Base-by-base conservation (phyloP, 1,284 basidiomycete genomes). In the Termitomyces sp. region DNA sequence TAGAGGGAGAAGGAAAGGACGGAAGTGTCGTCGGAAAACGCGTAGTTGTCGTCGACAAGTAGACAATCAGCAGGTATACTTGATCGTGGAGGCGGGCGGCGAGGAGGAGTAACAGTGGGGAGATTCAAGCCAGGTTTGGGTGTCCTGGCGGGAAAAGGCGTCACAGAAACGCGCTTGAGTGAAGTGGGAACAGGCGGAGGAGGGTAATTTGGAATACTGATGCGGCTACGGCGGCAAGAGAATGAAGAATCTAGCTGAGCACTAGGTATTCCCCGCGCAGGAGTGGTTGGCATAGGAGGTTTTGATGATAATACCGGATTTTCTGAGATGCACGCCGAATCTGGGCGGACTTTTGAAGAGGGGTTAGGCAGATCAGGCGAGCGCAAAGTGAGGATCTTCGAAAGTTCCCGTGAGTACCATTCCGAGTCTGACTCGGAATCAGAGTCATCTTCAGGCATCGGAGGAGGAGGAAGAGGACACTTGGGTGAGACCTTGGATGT, bases 351-450 rank as follows among this genome's bases (percentile, higher is more conserved):
- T 47, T 67, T 65, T 13, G 53, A 55, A 4, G 64, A 54, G 53
- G 65, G 61, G 9, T 62, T 59, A 7, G 63, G 56, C 3, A 64
- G 65, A 9, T 62, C 26, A 19, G 66, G 62, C n/a, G 70, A 70
- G 43, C 57, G 55, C 8, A 75, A 52, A 17, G 68, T 67, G 19
- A 75, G 53, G 34, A 71, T 64, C 34, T 72, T 65, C 1, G 71
- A 71, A 43, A 77, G 66, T 62, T 77, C 71, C 13, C 67, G 64
- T 4, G 63, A 61, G 63, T 75, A 77, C 71, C 71, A 77, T 50
- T 75, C 75, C 2, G 68, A 72, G 50, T 74, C 73, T 0, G 71
- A 73, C 15, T 72, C 69, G 19, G 60, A 62, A 36, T 70, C 68
- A 8, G 64, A 64, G 3, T 54, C 34, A 1, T 68, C 66, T 36